These are phyloP conservation scores for Leishmania tropica DNA, from an alignment of 208 protist species.

Conservation along the genomic window DNA sequence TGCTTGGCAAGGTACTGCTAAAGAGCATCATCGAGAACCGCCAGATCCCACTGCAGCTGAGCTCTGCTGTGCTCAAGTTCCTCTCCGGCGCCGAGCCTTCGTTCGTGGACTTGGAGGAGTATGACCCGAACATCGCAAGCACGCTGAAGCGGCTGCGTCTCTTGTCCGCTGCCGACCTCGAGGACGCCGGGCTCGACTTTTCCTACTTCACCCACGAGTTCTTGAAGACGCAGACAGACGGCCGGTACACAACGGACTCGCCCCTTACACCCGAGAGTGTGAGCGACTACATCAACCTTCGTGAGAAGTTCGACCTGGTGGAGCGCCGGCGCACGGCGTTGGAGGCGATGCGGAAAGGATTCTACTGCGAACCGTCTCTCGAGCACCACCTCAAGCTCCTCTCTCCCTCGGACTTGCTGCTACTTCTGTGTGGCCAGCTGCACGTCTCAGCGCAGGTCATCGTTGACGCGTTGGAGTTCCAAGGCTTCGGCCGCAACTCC, in stretches of 20 bases:
- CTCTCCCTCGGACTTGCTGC: conserved; percentile 52
- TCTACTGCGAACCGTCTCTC: conserved; percentile 43
- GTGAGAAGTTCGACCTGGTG: conserved; percentile 53
- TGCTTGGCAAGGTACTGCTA: conserved; percentile 62
- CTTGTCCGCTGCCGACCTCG: conserved; percentile 53
- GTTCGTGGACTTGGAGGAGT: conserved; percentile 71
- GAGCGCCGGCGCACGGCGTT: conserved; percentile 39
- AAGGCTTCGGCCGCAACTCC: conserved; percentile 49
- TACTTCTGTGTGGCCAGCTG: conserved; percentile 64
- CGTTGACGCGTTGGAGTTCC: conserved; percentile 58
- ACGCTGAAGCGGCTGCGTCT: conserved; percentile 57
- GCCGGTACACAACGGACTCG: conserved; percentile 37
- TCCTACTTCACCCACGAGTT: conserved; percentile 44
- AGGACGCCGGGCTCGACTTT: conserved; percentile 46
- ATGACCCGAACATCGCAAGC: conserved; percentile 47
- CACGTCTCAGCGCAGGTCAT: conserved; percentile 56
- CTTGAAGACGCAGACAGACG: conserved; percentile 30
- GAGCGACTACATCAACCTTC: conserved; percentile 58
- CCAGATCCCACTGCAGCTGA: conserved; percentile 61
- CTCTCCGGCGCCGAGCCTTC: conserved; percentile 42
- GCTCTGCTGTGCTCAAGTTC: conserved; percentile 64
- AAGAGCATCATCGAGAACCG: conserved; percentile 73
- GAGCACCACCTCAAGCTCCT: conserved; percentile 63
- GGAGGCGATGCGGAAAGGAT: conserved; percentile 53
- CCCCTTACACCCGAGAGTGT: conserved; percentile 54